phyloP scores from a whole-genome alignment of 805 yeast genomes.

The Wickerhamiella siamensis region DNA sequence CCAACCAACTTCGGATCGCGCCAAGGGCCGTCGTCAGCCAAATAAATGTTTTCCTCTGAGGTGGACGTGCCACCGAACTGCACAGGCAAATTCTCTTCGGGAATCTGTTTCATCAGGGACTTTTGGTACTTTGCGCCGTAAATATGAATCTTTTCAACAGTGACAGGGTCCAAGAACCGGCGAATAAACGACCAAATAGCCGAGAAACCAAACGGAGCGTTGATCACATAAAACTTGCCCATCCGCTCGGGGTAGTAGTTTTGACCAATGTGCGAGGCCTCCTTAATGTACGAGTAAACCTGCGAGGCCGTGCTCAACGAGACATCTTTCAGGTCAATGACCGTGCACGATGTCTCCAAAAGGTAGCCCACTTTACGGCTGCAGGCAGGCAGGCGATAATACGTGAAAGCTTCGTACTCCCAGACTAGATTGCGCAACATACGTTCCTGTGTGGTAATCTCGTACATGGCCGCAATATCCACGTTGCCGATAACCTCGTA shows the following conservation, averaged over 20 bases:
- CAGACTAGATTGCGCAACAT: conserved; percentile 92
- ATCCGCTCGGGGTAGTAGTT: conserved; percentile 97
- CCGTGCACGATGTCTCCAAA: conserved; percentile 92
- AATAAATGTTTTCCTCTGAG: conserved; percentile 53
- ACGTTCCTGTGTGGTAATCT: conserved; percentile 87
- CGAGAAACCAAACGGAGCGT: conserved; percentile 95
- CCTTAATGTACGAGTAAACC: conserved; percentile 77
- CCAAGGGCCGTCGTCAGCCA: conserved; percentile 96
- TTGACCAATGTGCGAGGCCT: conserved; percentile 90
- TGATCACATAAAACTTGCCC: conserved; percentile 93
- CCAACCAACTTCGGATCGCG: conserved; percentile 79
- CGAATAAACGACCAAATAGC: conserved; percentile 84
- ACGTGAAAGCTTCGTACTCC: conserved; percentile 89
- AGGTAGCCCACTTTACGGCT: conserved; percentile 65
- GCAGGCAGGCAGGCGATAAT: conserved; percentile 82
- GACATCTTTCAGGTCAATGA: conserved; percentile 88
- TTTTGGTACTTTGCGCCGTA: conserved; percentile 64
- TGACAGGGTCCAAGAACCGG: conserved; percentile 93
- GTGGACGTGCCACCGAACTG: conserved; percentile 80
- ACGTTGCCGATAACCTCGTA: conserved; percentile 88
- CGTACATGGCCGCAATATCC: conserved; percentile 78
- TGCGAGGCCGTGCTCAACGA: conserved; percentile 71
- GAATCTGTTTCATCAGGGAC: conserved; percentile 82
- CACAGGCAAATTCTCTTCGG: conserved; percentile 78
- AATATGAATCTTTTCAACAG: conserved; percentile 87